A percentile compares a stretch with the other conserved stretches of the same genome.
These are phyloP conservation scores for Tricholoma bakamatsutake DNA, from an alignment of 768 basidiomycete genomes.

Conservation along the genomic window DNA sequence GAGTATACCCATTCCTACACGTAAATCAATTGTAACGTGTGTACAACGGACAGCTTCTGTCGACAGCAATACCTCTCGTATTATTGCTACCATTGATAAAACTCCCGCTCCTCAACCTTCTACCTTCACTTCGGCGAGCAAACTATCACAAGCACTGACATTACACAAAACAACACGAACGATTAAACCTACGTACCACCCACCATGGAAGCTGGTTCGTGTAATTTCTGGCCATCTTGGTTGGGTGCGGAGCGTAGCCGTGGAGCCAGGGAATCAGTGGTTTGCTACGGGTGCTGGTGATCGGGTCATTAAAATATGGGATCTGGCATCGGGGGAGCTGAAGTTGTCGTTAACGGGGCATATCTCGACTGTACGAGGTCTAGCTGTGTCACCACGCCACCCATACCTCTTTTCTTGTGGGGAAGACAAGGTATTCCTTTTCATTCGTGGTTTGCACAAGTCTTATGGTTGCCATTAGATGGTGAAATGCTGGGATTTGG, in stretches of 20 bases:
- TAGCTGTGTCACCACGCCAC: slow-evolving; percentile 89
- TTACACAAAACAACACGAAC: slow-evolving; percentile 92
- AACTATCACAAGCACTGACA: slow-evolving; percentile 84
- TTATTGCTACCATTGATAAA: slow-evolving; percentile 73
- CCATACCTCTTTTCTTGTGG: slow-evolving; percentile 97
- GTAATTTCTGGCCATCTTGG: slow-evolving; percentile 98
- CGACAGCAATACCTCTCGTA: slow-evolving; percentile 49
- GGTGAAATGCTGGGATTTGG: slow-evolving; percentile 99
- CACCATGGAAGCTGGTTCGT: slow-evolving; percentile 92
- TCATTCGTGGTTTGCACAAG: neutral
- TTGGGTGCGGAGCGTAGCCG: slow-evolving; percentile 94
- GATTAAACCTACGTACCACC: slow-evolving; percentile 92
- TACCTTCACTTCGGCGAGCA: slow-evolving; percentile 56
- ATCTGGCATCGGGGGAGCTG: slow-evolving; percentile 93
- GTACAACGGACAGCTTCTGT: slow-evolving; percentile 25
- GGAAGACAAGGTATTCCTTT: slow-evolving; percentile 80
- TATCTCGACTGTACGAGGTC: slow-evolving; percentile 91
- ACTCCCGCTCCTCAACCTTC: slow-evolving; percentile 63
- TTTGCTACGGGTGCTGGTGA: slow-evolving; percentile 98
- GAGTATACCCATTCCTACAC: slow-evolving; percentile 19
- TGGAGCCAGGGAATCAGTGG: slow-evolving; percentile 98
- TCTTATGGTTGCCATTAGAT: slow-evolving; percentile 49
- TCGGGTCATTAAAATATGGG: slow-evolving; percentile 98
- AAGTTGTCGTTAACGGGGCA: slow-evolving; percentile 97
- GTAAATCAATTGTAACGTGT: neutral